Conservation (phyloP, 106 monocot genomes). For the Gastrodia elata region DNA sequence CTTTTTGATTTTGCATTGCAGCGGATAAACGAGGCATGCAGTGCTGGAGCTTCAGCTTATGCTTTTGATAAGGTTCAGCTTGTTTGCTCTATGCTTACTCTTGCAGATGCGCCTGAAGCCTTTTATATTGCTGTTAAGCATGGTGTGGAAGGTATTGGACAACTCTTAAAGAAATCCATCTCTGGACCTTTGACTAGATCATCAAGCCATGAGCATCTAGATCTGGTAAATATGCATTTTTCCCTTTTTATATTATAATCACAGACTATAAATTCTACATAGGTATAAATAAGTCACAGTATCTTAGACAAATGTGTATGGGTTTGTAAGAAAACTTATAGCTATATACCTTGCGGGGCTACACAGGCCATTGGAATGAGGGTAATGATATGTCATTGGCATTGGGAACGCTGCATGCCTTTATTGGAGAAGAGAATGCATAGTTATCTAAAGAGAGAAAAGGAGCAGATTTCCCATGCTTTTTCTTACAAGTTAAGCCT, state of each 20-base stretch:
- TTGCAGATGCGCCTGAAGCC: conserved; percentile 87
- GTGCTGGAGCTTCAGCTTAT: conserved; percentile 43
- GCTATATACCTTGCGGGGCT: too few species aligned
- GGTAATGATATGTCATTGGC: too few species aligned
- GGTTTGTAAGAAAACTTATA: too few species aligned
- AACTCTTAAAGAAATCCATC: conserved; percentile 59
- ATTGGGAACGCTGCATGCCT: too few species aligned
- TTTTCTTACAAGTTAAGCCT: too few species aligned
- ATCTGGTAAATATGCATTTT: conserved; percentile 36
- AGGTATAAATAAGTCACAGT: not conserved
- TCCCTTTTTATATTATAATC: not conserved
- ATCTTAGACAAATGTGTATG: not conserved
- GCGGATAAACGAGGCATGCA: conserved; percentile 63
- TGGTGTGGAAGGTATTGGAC: conserved; percentile 80
- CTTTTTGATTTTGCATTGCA: conserved; percentile 77
- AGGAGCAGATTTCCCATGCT: too few species aligned
- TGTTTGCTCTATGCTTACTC: conserved; percentile 61
- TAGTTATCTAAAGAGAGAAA: too few species aligned
- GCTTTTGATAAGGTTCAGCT: conserved; percentile 58
- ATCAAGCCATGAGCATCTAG: conserved; percentile 55
- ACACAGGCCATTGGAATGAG: too few species aligned
- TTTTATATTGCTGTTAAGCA: conserved; percentile 82
- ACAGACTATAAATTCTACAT: not conserved
- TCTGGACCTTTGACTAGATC: conserved; percentile 50
- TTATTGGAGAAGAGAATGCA: too few species aligned